Conservation (phyloP, 2,329 filamentous ascomycete species). For the Pezicula carpinea region DNA sequence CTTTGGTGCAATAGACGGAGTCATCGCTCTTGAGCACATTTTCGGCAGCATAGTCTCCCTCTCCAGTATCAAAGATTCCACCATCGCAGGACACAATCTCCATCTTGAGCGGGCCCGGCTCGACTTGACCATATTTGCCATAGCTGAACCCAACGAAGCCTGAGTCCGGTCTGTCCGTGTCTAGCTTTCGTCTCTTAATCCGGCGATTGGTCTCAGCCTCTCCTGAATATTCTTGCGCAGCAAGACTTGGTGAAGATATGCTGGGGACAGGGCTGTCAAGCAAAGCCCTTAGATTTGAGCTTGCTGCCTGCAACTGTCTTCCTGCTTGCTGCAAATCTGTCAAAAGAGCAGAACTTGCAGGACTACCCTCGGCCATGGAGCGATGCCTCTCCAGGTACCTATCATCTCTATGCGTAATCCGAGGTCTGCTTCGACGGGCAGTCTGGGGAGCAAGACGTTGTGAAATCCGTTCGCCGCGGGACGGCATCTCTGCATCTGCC, state of each 20-base stretch:
- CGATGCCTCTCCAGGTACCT: slow-evolving; percentile 26
- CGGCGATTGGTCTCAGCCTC: slow-evolving; percentile 45
- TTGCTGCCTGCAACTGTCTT: slow-evolving; percentile 22
- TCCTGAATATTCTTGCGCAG: slow-evolving; percentile 16
- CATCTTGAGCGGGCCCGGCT: slow-evolving; percentile 76
- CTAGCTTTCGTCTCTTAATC: slow-evolving; percentile 66
- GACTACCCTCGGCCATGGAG: slow-evolving; percentile 12
- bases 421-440: slow-evolving; percentile 16
- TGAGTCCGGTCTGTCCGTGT: slow-evolving; percentile 51
- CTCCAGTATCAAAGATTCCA: slow-evolving; percentile 62
- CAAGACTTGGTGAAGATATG: slow-evolving; percentile 14
- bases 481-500: slow-evolving; percentile 3
- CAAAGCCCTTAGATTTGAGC: slow-evolving; percentile 20
- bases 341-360: slow-evolving; percentile 11
- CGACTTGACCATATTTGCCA: slow-evolving; percentile 81
- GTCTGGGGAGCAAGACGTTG: slow-evolving; percentile 6
- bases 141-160: slow-evolving; percentile 63
- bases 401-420: slow-evolving; percentile 19
- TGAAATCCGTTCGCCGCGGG: slow-evolving; percentile 8
- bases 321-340: slow-evolving; percentile 21
- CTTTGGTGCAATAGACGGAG: slow-evolving; percentile 86
- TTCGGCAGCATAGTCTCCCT: slow-evolving; percentile 57
- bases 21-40: slow-evolving; percentile 80
- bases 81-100: slow-evolving; percentile 88
- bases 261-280: slow-evolving; percentile 22